These are phyloP conservation scores for Trichoderma sp. DNA, from an alignment of 2,329 filamentous ascomycete species.

Conservation along the genomic window DNA sequence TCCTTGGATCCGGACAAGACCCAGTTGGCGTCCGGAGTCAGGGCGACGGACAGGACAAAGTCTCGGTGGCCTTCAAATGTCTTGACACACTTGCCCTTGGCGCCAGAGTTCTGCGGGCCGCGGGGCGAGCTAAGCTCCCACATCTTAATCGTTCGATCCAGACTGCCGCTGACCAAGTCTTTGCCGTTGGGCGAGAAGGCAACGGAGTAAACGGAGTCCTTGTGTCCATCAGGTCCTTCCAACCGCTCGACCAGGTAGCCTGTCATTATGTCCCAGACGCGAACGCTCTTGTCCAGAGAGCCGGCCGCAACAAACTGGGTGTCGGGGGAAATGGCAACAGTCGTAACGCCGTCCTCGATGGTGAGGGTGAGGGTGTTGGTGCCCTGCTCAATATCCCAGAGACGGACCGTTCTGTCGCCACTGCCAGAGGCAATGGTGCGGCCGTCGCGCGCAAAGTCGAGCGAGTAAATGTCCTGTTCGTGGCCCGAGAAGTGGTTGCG, in stretches of 20 bases:
- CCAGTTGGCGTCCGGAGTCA: slow-evolving; percentile 93
- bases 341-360: slow-evolving; percentile 97
- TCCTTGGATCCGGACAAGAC: slow-evolving; percentile 98
- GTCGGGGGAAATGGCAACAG: slow-evolving; percentile 94
- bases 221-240: slow-evolving; percentile 91
- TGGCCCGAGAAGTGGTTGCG: slow-evolving; percentile 94
- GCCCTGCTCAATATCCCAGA: slow-evolving; percentile 92
- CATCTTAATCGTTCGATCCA: slow-evolving; percentile 99
- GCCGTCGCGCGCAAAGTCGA: slow-evolving; percentile 92
- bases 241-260: slow-evolving; percentile 88
- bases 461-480: slow-evolving; percentile 96
- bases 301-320: slow-evolving; percentile 93
- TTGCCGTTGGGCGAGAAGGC: slow-evolving; percentile 93
- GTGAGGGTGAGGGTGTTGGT: slow-evolving; percentile 80
- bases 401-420: slow-evolving; percentile 88
- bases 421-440: slow-evolving; percentile 94
- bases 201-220: slow-evolving; percentile 95
- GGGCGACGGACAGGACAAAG: slow-evolving; percentile 92
- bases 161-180: slow-evolving; percentile 88
- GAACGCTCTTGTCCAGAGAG: slow-evolving; percentile 94
- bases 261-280: slow-evolving; percentile 89
- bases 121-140: slow-evolving; percentile 85
- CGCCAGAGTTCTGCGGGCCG: slow-evolving; percentile 64
- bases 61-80: slow-evolving; percentile 98
- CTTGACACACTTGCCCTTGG: slow-evolving; percentile 90